Base-by-base conservation (phyloP, 2,329 filamentous ascomycete genomes). In the Alternaria viburni region DNA sequence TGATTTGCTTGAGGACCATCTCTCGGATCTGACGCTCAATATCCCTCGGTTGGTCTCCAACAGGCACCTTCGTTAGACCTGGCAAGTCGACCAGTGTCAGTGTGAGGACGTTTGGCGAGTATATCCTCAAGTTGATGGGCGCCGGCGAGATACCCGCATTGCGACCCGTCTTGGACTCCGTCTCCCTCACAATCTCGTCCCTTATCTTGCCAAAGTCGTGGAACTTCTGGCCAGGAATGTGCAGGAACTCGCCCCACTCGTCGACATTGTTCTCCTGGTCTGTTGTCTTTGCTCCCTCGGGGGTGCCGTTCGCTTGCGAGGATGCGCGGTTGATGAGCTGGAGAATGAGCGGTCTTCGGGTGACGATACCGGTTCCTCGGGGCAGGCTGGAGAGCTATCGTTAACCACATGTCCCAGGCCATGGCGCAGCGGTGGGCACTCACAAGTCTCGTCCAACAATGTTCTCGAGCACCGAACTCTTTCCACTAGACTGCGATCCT, bases 371-470 rank as follows among this genome's bases (percentile, higher is more conserved):
- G 69, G 94, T 96, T 74, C 96, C 96, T 89, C 96, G 93, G 74
- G 96, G 96, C 77, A 99, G 86, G 84, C 95, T 98, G 77, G 66
- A 65, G 32, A 58, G 54, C 59, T 50, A 21, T 28, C 56, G 69
- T 77, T 57, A 80, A 73, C 75, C 66, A 68, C 61, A 63, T 63
- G 59, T 47, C 58, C 59, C 50, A 46, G 57, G 26, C n/a, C 49
- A 36, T 49, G 50, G 17, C 25, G 45, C n/a, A 43, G 25, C 43
- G 36, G 45, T 19, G 36, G 44, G 49, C 62, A 86, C 93, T 85
- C 87, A 98, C 95, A 99, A 99, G 84, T 99, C 96, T 86, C 96
- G 89, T 63, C 96, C 96, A 61, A 99, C 96, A 77, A 99, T 99
- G 79, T 99, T 99, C 83, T 99, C 96, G 77, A 99, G 84, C 73